A percentile compares a stretch with the other conserved stretches of the same genome.
phyloP scores from a whole-genome alignment of 345 rosid genomes.

The Hibiscus mutabilis region DNA sequence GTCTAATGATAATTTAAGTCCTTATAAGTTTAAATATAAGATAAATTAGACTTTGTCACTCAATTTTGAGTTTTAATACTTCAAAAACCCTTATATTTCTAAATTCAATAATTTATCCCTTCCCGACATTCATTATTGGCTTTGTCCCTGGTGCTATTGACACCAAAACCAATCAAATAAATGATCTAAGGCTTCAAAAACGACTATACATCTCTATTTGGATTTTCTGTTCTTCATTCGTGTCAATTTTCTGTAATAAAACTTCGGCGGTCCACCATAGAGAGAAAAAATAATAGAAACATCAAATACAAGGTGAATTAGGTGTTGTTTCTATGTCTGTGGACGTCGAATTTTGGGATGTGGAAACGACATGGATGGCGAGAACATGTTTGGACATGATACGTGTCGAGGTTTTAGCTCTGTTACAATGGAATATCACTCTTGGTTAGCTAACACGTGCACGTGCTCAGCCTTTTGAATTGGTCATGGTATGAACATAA shows the following conservation, averaged over 20 bases:
- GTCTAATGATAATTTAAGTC: no score
- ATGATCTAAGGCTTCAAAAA: conserved; percentile 6
- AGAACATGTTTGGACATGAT: neutral
- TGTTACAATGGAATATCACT: neutral
- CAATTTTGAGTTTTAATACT: no score
- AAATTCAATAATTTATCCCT: no score
- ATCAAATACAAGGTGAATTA: no score
- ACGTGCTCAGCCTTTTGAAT: neutral
- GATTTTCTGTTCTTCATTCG: conserved; percentile 9
- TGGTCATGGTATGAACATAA: neutral
- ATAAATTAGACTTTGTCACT: no score
- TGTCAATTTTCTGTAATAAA: neutral
- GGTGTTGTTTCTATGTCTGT: no score
- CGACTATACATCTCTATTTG: neutral
- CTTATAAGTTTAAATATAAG: no score
- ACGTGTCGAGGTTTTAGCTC: neutral
- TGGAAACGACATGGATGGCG: neutral
- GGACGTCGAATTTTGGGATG: no score
- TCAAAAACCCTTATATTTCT: no score
- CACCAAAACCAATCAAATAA: conserved; percentile 20
- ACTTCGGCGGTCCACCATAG: conserved; percentile 4
- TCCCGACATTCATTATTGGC: no score
- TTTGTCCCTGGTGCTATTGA: neutral
- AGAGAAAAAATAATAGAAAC: no score
- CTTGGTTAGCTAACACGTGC: neutral